Base-by-base conservation (phyloP, 176 grass and related monocot genomes). In the Chloris gayana region DNA sequence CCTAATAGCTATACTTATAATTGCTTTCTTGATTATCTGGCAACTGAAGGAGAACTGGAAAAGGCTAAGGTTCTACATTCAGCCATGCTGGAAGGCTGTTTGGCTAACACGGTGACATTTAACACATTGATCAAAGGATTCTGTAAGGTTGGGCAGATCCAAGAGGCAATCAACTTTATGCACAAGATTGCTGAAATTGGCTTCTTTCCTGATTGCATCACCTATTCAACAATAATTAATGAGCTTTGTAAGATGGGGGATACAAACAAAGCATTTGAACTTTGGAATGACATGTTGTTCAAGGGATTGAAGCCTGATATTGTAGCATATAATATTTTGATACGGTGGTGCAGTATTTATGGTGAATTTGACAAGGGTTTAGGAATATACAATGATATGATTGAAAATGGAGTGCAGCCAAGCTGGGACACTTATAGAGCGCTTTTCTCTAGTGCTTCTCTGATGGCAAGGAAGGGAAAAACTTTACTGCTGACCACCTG, bases 91-190 rank as follows among this genome's bases (percentile, higher is more conserved):
- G 76, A 45, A 71, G 69, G 83, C 59, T 73, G 27, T 84, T 84
- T 97, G 75, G 88, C 80, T 47, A 92, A 86, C 76, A 73, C 37
- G 51, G 86, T 93, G 33, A 82, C 90, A 65, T 92, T 85, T 81
- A 97, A 97, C 76, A 88, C 83, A 64, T 69, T 91, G 76, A 88
- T 97, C 50, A 92, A 85, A 74, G 93, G 88, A 39, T 92, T 88
- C 49, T 90, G 82, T 59, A 90, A 84, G 86, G 67, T 77, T 46
- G 90, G 82, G 38, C 67, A 85, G 54, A 92, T 92, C 32, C 83
- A 90, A 62, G 70, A 82, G 71, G 90, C 93, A 76, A 65, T 86
- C 79, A 81, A 87, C 67, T 57, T 88, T 76, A 50, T 89, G 19
- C 73, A 14, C 17, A 64, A 73, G 59, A 92, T 73, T 84, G 10